Conservation (phyloP, 108 stramenopile genomes). For the Nitzschia sp. region DNA sequence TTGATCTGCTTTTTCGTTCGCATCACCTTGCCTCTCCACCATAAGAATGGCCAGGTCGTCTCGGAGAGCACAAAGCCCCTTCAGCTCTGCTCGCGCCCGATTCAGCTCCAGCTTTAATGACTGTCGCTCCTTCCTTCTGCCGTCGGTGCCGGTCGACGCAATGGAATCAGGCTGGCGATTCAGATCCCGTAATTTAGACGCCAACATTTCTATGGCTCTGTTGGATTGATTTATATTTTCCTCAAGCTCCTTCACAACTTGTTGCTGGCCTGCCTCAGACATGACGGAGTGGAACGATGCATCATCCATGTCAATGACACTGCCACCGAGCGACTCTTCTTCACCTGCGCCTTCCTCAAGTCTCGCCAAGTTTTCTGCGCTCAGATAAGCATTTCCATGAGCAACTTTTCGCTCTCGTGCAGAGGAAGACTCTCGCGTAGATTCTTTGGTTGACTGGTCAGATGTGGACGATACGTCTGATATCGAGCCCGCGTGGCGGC, state of each 20-base stretch:
- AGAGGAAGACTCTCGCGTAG: conserved; percentile 3
- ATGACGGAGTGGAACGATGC: conserved; percentile 70
- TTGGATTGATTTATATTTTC: conserved; percentile 30
- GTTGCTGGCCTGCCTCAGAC: conserved; percentile 42
- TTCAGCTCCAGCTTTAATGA: conserved; percentile 28
- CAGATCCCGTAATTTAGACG: conserved; percentile 16
- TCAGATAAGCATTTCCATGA: conserved; percentile 45
- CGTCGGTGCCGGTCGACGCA: conserved; percentile 2
- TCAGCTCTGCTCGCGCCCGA: conserved; percentile 49
- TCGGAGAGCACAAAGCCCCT: conserved; percentile 40
- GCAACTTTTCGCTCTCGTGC: neutral
- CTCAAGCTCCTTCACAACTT: conserved; percentile 43
- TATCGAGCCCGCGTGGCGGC: conserved; percentile 35
- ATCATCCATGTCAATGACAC: conserved; percentile 41
- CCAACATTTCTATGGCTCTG: conserved; percentile 22
- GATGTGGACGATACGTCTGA: conserved; percentile 63
- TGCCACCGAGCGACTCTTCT: conserved; percentile 37
- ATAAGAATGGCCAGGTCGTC: conserved; percentile 28
- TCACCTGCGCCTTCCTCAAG: conserved; percentile 49
- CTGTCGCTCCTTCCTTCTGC: conserved; percentile 10
- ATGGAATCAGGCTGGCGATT: neutral
- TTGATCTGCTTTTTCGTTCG: neutral
- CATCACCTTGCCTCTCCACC: neutral
- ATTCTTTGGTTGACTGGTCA: conserved; percentile 31
- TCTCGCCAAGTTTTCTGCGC: conserved; percentile 64